A percentile compares a stretch with the other conserved stretches of the same genome.
Conservation (phyloP, 148 eudicot species). For the Fallopia convolvulus region DNA sequence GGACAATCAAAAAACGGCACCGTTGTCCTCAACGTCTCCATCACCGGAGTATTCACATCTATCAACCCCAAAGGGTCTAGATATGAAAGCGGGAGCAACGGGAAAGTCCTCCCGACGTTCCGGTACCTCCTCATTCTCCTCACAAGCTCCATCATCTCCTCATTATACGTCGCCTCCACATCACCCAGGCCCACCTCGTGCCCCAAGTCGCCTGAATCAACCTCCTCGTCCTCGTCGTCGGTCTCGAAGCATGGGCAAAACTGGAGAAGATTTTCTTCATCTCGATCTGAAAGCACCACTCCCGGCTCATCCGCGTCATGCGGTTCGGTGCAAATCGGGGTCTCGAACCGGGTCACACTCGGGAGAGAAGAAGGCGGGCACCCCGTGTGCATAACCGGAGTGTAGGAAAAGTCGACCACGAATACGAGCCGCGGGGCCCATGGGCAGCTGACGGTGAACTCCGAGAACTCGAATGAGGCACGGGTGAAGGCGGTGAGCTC, state of each 20-base stretch:
- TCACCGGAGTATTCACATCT: neutral
- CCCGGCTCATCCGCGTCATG: neutral
- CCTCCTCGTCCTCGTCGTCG: neutral
- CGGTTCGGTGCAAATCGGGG: neutral
- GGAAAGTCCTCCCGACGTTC: neutral
- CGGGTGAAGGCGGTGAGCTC: neutral
- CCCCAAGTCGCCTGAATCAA: neutral
- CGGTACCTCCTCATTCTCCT: neutral
- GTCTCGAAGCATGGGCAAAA: neutral
- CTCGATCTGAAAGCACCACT: neutral
- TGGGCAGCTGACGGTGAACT: neutral
- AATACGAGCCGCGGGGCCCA: neutral
- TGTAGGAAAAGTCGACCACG: neutral
- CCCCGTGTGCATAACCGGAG: neutral
- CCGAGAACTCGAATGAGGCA: neutral
- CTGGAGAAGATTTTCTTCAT: neutral
- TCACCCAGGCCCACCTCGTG: neutral
- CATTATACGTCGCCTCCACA: neutral
- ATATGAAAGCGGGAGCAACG: neutral
- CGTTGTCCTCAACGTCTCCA: neutral
- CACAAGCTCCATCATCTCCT: neutral
- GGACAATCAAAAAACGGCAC: neutral
- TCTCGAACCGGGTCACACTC: neutral
- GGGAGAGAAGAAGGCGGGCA: neutral
- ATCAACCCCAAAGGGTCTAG: neutral